Conservation (phyloP, 805 yeast species). For the Candida silvicultrix region DNA sequence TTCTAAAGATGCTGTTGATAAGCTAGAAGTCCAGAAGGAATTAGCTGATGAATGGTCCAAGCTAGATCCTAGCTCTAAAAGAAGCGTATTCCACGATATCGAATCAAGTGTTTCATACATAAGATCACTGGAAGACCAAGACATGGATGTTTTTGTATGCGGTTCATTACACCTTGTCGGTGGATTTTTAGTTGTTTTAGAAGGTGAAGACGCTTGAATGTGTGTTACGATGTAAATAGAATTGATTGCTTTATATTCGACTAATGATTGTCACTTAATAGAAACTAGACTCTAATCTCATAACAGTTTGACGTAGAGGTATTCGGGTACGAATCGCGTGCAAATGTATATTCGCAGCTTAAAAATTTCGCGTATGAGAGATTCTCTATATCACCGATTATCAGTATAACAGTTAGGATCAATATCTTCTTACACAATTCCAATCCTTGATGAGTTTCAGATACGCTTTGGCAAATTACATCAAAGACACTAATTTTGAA, state of each 20-base stretch:
- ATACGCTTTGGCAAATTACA: constrained; percentile 41
- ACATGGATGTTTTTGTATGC: constrained; percentile 76
- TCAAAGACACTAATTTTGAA: constrained; percentile 37
- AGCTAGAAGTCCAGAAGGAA: constrained; percentile 72
- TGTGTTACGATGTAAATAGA: too few species aligned
- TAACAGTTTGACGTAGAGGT: too few species aligned
- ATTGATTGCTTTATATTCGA: too few species aligned
- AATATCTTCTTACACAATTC: too few species aligned
- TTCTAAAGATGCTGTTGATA: constrained; percentile 70
- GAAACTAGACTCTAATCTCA: too few species aligned
- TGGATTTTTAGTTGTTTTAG: constrained; percentile 83
- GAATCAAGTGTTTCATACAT: constrained; percentile 63
- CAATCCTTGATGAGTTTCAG: constrained; percentile 29
- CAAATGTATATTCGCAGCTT: too few species aligned
- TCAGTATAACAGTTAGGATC: too few species aligned
- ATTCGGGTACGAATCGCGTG: too few species aligned
- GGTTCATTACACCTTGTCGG: constrained; percentile 96
- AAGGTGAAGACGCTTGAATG: constrained; percentile 24
- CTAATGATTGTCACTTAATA: too few species aligned
- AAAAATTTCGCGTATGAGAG: too few species aligned
- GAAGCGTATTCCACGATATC: constrained; percentile 62
- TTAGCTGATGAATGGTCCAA: constrained; percentile 66
- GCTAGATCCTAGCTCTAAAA: constrained; percentile 37
- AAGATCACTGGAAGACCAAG: constrained; percentile 22
- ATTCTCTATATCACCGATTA: too few species aligned